Evolutionary conservation across 768 basidiomycete genomes (phyloP).

Genomic region (Suillus clintonianus): DNA sequence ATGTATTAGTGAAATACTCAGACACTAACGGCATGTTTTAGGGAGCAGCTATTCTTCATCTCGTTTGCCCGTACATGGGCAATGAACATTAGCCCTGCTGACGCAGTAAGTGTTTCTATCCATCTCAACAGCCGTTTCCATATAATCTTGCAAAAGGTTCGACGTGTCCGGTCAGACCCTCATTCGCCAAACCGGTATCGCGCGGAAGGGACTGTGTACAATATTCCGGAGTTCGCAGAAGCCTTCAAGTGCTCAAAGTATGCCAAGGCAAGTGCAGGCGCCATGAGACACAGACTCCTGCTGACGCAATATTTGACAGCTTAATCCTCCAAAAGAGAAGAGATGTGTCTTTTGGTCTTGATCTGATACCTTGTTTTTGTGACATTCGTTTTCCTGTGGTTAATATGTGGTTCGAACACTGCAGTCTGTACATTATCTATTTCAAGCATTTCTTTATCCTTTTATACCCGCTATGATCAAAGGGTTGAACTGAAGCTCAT

Average conservation of each 20-base stretch:
- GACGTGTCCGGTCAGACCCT: slow-evolving; percentile 83
- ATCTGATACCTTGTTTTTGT: slow-evolving; percentile 8
- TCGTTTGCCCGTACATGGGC: slow-evolving; percentile 90
- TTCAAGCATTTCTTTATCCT: not conserved
- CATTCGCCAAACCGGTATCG: slow-evolving; percentile 83
- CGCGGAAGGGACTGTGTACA: slow-evolving; percentile 83
- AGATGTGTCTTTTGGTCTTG: slow-evolving; percentile 81
- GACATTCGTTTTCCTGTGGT: slow-evolving; percentile 11
- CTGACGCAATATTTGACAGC: slow-evolving; percentile 37
- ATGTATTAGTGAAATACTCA: not conserved
- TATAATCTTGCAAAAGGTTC: slow-evolving; percentile 46
- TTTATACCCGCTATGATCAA: not conserved
- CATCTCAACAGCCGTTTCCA: slow-evolving; percentile 1
- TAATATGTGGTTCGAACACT: not conserved
- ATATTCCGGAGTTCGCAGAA: slow-evolving; percentile 85
- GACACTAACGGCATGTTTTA: slow-evolving; percentile 27
- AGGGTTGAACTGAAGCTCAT: not conserved
- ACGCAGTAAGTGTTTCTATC: slow-evolving; percentile 53
- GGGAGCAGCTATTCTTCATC: slow-evolving; percentile 94
- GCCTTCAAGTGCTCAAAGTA: slow-evolving; percentile 81
- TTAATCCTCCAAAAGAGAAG: slow-evolving; percentile 81
- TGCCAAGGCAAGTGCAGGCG: slow-evolving; percentile 60
- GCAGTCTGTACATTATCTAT: slow-evolving; percentile 10
- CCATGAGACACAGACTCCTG: not conserved
- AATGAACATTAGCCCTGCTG: slow-evolving; percentile 73